A percentile compares a stretch with the other conserved stretches of the same genome.
Conservation (phyloP, 495 filamentous ascomycete species). For the Xylaria castorea region DNA sequence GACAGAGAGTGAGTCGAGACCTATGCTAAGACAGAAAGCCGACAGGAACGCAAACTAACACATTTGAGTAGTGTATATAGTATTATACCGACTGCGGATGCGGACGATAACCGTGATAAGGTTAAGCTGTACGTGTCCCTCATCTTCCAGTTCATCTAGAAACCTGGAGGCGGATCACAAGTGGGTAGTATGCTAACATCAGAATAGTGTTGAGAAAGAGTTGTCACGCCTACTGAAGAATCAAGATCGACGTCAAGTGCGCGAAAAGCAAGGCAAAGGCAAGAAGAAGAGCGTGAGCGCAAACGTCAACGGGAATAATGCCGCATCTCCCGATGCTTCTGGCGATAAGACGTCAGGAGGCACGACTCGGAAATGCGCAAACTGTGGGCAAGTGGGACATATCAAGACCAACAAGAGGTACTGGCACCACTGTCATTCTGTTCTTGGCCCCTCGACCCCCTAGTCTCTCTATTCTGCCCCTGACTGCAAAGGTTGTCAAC, state of each 20-base stretch:
- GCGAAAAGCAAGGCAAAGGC: constrained; percentile 83
- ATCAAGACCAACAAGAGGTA: constrained; percentile 99
- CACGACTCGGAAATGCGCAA: constrained; percentile 94
- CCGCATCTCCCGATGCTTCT: constrained; percentile 53
- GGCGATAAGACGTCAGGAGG: constrained; percentile 58
- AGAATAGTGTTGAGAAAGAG: constrained; percentile 73
- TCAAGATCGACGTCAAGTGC: constrained; percentile 85
- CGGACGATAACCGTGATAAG: constrained; percentile 61
- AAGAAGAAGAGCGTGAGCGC: constrained; percentile 52
- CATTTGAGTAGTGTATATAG: constrained; percentile 55
- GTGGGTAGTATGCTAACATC: constrained; percentile 42
- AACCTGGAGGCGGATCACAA: constrained; percentile 40
- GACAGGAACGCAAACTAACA: not conserved
- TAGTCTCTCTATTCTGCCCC: constrained; percentile 6
- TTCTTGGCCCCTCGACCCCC: constrained; percentile 20
- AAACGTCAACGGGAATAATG: constrained; percentile 52
- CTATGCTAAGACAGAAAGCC: not conserved
- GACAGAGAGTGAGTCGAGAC: constrained; percentile 65
- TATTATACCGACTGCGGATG: constrained; percentile 72
- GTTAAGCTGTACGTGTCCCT: constrained; percentile 61
- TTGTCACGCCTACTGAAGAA: constrained; percentile 84
- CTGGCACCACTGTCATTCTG: constrained; percentile 39
- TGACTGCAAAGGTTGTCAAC: not conserved
- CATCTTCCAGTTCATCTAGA: not conserved
- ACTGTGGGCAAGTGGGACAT: constrained; percentile 93